A percentile compares a stretch with the other conserved stretches of the same genome.
phyloP scores from a whole-genome alignment of 2,329 filamentous ascomycete genomes.

The Lasiodiplodia theobromae region DNA sequence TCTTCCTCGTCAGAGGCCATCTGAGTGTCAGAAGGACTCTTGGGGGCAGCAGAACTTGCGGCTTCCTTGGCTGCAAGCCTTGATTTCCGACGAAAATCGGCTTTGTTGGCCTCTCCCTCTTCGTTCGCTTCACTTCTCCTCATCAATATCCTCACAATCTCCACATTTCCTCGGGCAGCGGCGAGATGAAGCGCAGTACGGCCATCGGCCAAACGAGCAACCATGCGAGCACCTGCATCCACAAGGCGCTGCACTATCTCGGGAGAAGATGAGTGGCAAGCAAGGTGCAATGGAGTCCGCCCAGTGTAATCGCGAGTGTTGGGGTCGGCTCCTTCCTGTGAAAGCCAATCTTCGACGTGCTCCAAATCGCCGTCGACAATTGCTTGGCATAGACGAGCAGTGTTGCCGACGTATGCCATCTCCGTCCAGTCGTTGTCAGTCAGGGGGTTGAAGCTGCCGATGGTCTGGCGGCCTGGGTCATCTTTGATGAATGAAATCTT shows the following conservation, averaged over 20 bases:
- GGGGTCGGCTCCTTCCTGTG: constrained; percentile 71
- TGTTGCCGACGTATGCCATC: constrained; percentile 88
- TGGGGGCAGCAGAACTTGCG: not conserved
- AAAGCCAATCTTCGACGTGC: constrained; percentile 72
- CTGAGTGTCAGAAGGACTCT: not conserved
- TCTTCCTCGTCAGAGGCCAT: constrained; percentile 48
- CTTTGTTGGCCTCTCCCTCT: constrained; percentile 67
- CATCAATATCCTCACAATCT: constrained; percentile 76
- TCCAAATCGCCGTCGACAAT: constrained; percentile 78
- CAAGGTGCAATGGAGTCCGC: constrained; percentile 79
- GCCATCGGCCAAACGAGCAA: constrained; percentile 79
- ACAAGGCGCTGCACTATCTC: constrained; percentile 76
- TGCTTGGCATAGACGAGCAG: constrained; percentile 77
- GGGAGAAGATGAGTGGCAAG: constrained; percentile 70
- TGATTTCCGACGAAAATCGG: constrained; percentile 56
- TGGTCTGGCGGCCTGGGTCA: constrained; percentile 78
- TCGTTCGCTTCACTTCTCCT: constrained; percentile 78
- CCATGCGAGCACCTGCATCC: constrained; percentile 73
- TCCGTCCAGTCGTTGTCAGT: constrained; percentile 87
- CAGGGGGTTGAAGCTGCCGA: constrained; percentile 78
- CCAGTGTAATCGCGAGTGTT: constrained; percentile 81
- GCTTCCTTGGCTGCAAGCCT: constrained; percentile 34
- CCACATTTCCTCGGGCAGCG: constrained; percentile 70
- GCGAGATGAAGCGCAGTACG: constrained; percentile 84
- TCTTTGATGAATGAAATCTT: constrained; percentile 78